Evolutionary conservation across 1,139 yeast genomes (phyloP).

Genomic region (Blastobotrys illinoisensis): DNA sequence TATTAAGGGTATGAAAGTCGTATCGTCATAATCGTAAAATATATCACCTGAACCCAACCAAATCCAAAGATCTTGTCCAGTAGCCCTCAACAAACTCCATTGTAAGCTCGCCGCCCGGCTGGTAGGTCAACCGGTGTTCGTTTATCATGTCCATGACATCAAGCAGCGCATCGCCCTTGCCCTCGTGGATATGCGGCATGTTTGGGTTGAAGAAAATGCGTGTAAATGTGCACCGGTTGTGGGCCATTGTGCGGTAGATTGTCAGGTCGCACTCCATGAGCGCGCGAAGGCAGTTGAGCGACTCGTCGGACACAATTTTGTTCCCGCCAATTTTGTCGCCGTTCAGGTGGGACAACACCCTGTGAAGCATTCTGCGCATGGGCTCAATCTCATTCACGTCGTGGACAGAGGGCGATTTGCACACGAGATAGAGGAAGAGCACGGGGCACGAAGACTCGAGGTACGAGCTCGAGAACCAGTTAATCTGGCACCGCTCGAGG

Average conservation of each 20-base stretch:
- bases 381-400: background rate
- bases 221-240: conserved; percentile 7
- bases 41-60: conserved; percentile 6
- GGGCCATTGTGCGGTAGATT: background rate
- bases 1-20: background rate
- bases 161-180: background rate
- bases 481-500: conserved; percentile 13
- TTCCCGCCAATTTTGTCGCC: background rate
- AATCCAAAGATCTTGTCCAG: conserved; percentile 3
- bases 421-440: conserved; percentile 7
- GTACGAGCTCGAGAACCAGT: conserved; percentile 12
- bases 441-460: conserved; percentile 7
- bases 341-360: background rate
- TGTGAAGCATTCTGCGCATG: background rate
- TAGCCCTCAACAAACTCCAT: background rate
- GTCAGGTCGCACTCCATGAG: background rate
- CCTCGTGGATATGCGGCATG: conserved; percentile 4
- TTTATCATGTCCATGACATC: background rate
- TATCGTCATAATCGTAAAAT: background rate
- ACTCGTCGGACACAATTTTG: background rate
- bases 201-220: conserved; percentile 6
- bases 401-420: background rate
- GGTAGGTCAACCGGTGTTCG: background rate
- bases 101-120: conserved; percentile 5
- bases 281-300: background rate